Evolutionary conservation across 169 alveolate genomes (phyloP).

Genomic region (Plasmodium berghei): DNA sequence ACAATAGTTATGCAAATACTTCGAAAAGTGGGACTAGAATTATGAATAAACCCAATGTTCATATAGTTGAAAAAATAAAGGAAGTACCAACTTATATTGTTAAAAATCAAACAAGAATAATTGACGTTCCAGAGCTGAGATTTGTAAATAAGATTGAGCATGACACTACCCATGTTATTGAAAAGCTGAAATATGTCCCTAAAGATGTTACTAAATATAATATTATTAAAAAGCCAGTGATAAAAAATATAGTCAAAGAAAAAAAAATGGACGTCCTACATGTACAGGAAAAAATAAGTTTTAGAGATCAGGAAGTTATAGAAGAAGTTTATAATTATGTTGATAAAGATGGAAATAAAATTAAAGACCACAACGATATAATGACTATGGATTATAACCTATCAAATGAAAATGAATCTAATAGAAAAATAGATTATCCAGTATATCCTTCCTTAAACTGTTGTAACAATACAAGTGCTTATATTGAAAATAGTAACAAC

Average conservation of each 20-base stretch:
- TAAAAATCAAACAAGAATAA: slow-evolving; percentile 76
- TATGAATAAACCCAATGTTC: slow-evolving; percentile 48
- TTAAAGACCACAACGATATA: background rate
- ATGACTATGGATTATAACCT: background rate
- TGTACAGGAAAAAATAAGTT: slow-evolving; percentile 65
- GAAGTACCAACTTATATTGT: slow-evolving; percentile 76
- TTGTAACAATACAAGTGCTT: background rate
- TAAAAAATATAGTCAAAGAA: slow-evolving; percentile 73
- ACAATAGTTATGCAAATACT: background rate
- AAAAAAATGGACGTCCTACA: slow-evolving; percentile 63
- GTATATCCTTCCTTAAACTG: background rate
- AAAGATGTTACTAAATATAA: slow-evolving; percentile 80
- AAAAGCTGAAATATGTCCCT: slow-evolving; percentile 80
- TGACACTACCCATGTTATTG: slow-evolving; percentile 72
- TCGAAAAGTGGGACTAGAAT: slow-evolving; percentile 30
- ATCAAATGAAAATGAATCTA: slow-evolving; percentile 1
- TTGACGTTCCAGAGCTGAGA: slow-evolving; percentile 80
- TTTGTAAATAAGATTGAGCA: slow-evolving; percentile 78
- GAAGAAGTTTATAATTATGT: slow-evolving; percentile 72
- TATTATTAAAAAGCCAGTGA: slow-evolving; percentile 78
- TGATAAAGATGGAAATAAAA: slow-evolving; percentile 41
- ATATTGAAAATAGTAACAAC: slow-evolving; percentile 8
- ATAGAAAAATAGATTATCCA: background rate
- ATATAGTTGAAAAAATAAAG: slow-evolving; percentile 75
- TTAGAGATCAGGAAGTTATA: slow-evolving; percentile 79